Base-by-base conservation (phyloP, 75 land plant species). In the Pseudotsuga menziesii region DNA sequence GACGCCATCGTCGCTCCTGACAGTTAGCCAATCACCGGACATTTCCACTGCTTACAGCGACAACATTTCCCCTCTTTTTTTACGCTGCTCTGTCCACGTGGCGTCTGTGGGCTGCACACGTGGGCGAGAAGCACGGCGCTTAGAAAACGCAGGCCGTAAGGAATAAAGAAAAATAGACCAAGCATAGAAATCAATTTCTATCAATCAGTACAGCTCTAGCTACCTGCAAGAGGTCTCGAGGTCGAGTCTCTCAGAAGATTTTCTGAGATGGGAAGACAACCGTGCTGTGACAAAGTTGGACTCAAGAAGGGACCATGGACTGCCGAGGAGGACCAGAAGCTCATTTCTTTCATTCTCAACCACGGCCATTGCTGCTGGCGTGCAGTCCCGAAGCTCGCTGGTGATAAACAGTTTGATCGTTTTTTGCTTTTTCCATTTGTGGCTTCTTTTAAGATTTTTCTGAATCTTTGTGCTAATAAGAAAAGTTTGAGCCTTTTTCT, bases 271-370 rank as follows among this genome's bases (percentile, higher is more conserved):
- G 85, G 85, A 15, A 80, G 82, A 78, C 85, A 83, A 48, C 85
- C 85, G 26, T 83, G 85, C 29, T 83, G 85, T 80, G 85, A 80
- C 2, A 83, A 83, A 70, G 73, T 83, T 6, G 85, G 85, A 26
- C 2, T 83, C 44, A 83, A 80, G 78, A 83, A 81, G 70, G 85
- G 85, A 4, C 82, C 82, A 9, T 83, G 85, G 85, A 80, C 82
- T 23, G 75, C 77, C 0, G 85, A 83, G 26, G 85, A 83, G 26
- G 85, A 83, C 69, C 77, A 79, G 78, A 83, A 83, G 82, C 85
- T 83, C 75, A 72, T 80, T 48, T 57, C 77, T 77, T 83, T 79
- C 75, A 83, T 83, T 56, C 63, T 79, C 75, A 60, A 72, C 58
- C 52, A 80, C 61, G 82, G 85, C 75, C 70, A 81, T n/a, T 76